phyloP scores from a whole-genome alignment of 2,329 filamentous ascomycete genomes.

The Plectosphaerella plurivora region DNA sequence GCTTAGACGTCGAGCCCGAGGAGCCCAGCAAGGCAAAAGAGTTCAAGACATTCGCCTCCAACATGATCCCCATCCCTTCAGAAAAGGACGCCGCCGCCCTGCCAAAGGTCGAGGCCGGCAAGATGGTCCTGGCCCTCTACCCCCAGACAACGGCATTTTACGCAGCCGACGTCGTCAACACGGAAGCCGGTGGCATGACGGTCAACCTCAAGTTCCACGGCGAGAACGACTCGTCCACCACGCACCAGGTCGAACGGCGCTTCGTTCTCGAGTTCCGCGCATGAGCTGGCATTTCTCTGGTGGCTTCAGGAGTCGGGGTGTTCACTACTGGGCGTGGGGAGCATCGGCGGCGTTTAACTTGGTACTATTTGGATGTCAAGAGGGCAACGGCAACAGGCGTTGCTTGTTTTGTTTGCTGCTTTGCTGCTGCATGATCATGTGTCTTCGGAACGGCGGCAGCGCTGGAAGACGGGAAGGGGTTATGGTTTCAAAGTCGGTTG shows the following conservation, averaged over 20 bases:
- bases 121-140: constrained; percentile 72
- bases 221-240: constrained; percentile 67
- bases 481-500: no score
- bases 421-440: no score
- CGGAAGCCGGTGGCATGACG: constrained; percentile 44
- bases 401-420: no score
- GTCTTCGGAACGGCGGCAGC: no score
- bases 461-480: no score
- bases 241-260: constrained; percentile 70
- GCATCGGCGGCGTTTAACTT: neutral
- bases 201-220: constrained; percentile 74
- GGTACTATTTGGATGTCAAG: neutral
- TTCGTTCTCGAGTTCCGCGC: constrained; percentile 70
- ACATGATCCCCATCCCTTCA: constrained; percentile 72
- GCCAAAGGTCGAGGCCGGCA: constrained; percentile 60
- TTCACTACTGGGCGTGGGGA: neutral
- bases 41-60: constrained; percentile 68
- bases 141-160: constrained; percentile 85
- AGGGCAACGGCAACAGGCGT: no score
- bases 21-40: constrained; percentile 61
- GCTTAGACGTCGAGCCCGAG: constrained; percentile 75
- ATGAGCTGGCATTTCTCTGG: neutral
- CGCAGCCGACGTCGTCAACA: constrained; percentile 74
- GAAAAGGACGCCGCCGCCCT: constrained; percentile 43
- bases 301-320: neutral